These are phyloP conservation scores for Umbelopsis sp. DNA, from an alignment of 371 early-diverging fungal genomes.

Conservation along the genomic window DNA sequence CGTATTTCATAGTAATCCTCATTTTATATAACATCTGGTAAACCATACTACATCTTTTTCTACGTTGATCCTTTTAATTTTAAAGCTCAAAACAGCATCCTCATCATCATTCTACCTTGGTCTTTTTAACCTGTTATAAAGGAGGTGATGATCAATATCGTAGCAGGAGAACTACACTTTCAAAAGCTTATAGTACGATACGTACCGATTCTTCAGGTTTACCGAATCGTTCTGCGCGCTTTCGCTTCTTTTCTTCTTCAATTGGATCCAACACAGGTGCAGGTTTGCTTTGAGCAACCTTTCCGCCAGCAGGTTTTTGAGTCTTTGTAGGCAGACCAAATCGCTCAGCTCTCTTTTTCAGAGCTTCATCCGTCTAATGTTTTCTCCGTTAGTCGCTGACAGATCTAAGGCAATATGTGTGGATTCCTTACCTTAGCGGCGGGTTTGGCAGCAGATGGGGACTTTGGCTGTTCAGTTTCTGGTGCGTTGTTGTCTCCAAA, in stretches of 20 bases:
- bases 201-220: conserved; percentile 8
- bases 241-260: conserved; percentile 71
- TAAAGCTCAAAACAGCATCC: too few relatives aligned
- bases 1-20: too few relatives aligned
- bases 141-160: neutral
- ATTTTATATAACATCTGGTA: too few relatives aligned
- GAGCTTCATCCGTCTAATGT: conserved; percentile 47
- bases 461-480: neutral
- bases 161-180: neutral
- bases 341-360: conserved; percentile 56
- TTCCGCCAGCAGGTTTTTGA: conserved; percentile 20
- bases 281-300: conserved; percentile 22
- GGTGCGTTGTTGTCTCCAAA: conserved; percentile 31
- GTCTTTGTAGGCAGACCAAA: conserved; percentile 41
- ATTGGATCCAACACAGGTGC: conserved; percentile 35
- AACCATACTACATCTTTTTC: too few relatives aligned
- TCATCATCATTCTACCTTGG: conserved; percentile 1
- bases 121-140: neutral
- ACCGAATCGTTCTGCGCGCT: conserved; percentile 65
- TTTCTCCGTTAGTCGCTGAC: neutral
- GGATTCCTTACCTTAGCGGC: neutral
- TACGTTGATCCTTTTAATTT: too few relatives aligned
- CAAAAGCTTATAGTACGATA: neutral
- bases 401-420: neutral
- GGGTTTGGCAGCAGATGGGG: neutral